Evolutionary conservation across 1,284 basidiomycete genomes (phyloP).

Genomic region (Trichosporon sp.): DNA sequence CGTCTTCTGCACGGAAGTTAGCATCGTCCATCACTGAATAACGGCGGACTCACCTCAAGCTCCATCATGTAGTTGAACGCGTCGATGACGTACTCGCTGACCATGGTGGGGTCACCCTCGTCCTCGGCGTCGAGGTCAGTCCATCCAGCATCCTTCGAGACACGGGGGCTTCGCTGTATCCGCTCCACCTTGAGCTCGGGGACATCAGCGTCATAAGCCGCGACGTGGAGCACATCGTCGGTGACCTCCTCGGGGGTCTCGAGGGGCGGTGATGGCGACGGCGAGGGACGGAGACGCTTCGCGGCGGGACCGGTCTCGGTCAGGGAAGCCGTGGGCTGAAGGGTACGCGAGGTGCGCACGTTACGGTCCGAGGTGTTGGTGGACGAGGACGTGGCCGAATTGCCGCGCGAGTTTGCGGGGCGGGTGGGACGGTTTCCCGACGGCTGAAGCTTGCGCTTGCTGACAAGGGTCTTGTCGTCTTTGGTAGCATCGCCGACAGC

Average conservation of each 20-base stretch:
- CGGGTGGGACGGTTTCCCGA: constrained; percentile 16
- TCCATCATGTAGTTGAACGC: constrained; percentile 89
- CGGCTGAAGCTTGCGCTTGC: constrained; percentile 29
- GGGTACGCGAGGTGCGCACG: constrained; percentile 6
- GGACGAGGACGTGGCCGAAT: constrained; percentile 15
- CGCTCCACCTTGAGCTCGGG: constrained; percentile 1
- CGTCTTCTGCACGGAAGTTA: constrained; percentile 55
- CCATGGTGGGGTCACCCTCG: constrained; percentile 92
- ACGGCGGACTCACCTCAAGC: constrained; percentile 55
- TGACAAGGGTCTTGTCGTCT: constrained; percentile 6
- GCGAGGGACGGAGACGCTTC: constrained; percentile 23
- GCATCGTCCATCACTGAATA: constrained; percentile 45
- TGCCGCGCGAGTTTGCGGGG: constrained; percentile 6
- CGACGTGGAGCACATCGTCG: not conserved
- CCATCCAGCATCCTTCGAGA: constrained; percentile 57
- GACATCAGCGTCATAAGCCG: not conserved
- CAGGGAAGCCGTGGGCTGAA: constrained; percentile 22
- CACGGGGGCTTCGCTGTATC: constrained; percentile 5
- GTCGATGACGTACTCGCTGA: constrained; percentile 90
- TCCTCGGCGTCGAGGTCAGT: constrained; percentile 91
- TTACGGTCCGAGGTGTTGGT: constrained; percentile 12
- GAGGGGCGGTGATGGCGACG: not conserved
- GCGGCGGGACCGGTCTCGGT: constrained; percentile 30
- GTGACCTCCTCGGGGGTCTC: not conserved
- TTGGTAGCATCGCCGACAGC: not conserved